A percentile compares a stretch with the other conserved stretches of the same genome.
These are phyloP conservation scores for Zizania latifolia DNA, from an alignment of 176 grass and related monocot genomes.

Conservation along the genomic window DNA sequence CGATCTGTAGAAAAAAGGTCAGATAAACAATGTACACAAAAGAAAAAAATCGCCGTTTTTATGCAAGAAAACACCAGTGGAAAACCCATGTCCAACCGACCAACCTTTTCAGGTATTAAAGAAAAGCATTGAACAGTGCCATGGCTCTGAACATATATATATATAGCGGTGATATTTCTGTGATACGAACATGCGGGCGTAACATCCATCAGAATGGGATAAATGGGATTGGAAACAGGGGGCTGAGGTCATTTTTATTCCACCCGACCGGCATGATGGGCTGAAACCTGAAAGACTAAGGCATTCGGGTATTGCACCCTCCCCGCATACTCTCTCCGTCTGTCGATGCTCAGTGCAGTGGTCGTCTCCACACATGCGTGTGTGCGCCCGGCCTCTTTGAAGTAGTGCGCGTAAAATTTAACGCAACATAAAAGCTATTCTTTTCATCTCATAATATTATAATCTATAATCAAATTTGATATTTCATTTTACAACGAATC, in stretches of 20 bases:
- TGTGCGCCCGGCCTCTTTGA: neutral
- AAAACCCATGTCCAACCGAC: neutral
- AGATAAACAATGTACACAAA: neutral
- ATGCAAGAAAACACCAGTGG: neutral
- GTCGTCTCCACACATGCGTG: conserved; percentile 9
- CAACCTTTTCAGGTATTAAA: conserved; percentile 7
- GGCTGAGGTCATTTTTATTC: neutral
- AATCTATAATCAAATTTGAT: too few species aligned
- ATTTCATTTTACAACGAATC: too few species aligned
- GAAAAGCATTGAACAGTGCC: neutral
- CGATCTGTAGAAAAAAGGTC: neutral
- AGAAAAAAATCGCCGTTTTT: too few species aligned
- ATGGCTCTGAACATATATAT: neutral
- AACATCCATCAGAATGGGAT: conserved; percentile 14
- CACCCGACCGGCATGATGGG: conserved; percentile 23
- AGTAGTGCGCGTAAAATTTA: too few species aligned
- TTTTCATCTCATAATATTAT: too few species aligned
- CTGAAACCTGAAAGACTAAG: too few species aligned
- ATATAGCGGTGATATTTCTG: neutral
- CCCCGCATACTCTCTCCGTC: neutral
- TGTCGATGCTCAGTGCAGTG: neutral
- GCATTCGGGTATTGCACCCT: conserved; percentile 4
- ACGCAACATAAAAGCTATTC: too few species aligned
- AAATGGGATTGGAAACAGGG: conserved; percentile 22
- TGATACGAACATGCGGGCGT: conserved; percentile 11